A percentile compares a stretch with the other conserved stretches of the same genome.
These are phyloP conservation scores for Gossypium aridum DNA, from an alignment of 441 rosid genomes.

Conservation along the genomic window DNA sequence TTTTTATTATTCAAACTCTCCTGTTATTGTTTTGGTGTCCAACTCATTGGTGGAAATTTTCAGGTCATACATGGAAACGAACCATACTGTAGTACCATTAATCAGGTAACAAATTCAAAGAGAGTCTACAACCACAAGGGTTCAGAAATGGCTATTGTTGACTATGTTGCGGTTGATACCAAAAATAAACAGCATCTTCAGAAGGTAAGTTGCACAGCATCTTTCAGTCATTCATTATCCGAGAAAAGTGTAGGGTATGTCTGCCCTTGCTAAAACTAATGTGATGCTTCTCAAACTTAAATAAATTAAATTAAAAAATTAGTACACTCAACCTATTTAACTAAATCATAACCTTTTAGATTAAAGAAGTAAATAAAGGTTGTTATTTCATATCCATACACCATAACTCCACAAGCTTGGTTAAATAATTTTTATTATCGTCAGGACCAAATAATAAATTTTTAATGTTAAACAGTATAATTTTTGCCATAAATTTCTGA, in stretches of 20 bases:
- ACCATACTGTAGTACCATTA: conserved; percentile 64
- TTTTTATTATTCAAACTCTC: neutral
- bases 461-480: neutral
- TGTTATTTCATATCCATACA: neutral
- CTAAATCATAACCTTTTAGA: neutral
- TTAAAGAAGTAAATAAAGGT: neutral
- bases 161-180: conserved; percentile 75
- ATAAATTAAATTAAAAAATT: neutral
- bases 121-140: conserved; percentile 49
- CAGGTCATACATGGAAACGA: conserved; percentile 71
- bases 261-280: neutral
- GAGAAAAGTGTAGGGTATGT: neutral
- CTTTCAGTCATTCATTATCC: neutral
- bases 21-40: conserved; percentile 2
- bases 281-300: neutral
- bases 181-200: conserved; percentile 60
- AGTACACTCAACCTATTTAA: neutral
- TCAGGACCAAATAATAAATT: neutral
- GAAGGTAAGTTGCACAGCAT: conserved; percentile 43
- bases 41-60: conserved; percentile 14
- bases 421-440: neutral
- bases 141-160: conserved; percentile 71
- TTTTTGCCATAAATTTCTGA: neutral
- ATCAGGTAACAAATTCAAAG: conserved; percentile 38
- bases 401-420: neutral